These are phyloP conservation scores for Trametes villosa DNA, from an alignment of 768 basidiomycete genomes.

Conservation along the genomic window DNA sequence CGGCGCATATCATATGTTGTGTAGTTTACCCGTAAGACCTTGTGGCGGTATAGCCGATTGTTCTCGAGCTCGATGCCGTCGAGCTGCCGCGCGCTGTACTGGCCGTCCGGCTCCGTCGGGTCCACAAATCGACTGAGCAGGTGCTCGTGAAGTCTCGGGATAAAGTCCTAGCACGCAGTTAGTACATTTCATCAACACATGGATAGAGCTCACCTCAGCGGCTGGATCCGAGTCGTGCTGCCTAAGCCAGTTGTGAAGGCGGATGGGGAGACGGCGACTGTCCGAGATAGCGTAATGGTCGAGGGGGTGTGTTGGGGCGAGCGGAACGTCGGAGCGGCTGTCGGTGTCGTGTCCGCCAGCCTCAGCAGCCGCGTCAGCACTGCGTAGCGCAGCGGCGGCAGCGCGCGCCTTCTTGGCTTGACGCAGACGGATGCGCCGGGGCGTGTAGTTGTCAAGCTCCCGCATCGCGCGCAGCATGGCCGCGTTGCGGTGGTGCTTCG, in stretches of 20 bases:
- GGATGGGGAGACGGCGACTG: not conserved
- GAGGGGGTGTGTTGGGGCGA: not conserved
- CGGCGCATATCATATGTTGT: conserved; percentile 48
- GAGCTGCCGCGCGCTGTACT: not conserved
- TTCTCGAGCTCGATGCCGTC: conserved; percentile 27
- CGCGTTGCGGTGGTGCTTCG: no score
- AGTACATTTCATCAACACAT: not conserved
- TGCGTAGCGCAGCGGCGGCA: no score
- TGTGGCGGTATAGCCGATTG: conserved; percentile 31
- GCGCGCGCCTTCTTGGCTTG: no score
- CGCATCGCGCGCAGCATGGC: no score
- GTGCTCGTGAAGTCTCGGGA: not conserved
- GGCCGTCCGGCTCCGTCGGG: not conserved
- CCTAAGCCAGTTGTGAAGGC: not conserved
- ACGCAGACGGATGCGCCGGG: no score
- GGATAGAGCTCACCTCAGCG: not conserved
- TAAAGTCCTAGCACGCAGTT: conserved; percentile 11
- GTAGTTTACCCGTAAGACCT: conserved; percentile 41
- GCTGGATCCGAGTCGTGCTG: not conserved
- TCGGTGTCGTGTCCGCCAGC: no score
- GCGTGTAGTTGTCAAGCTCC: no score
- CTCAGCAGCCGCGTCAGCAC: no score
- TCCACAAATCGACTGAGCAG: not conserved
- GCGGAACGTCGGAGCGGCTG: not conserved
- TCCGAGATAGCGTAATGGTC: not conserved